These are phyloP conservation scores for Carnegiea gigantea DNA, from an alignment of 179 eudicot genomes.

Conservation along the genomic window DNA sequence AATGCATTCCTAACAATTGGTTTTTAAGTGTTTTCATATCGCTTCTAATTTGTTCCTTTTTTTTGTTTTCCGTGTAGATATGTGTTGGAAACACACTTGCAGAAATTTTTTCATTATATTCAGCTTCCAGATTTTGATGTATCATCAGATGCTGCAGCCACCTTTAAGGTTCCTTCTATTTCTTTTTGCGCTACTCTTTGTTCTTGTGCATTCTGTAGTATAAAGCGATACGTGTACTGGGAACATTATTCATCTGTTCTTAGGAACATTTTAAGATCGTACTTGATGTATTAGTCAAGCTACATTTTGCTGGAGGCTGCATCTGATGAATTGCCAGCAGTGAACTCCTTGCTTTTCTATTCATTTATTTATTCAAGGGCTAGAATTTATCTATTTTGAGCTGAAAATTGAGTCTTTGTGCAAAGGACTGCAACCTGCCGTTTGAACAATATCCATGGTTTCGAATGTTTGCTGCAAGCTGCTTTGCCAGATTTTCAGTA, in stretches of 20 bases:
- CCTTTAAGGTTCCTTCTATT: slow-evolving; percentile 53
- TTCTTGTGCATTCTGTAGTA: neutral
- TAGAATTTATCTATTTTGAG: too few relatives aligned
- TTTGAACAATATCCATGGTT: too few relatives aligned
- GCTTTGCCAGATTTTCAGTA: too few relatives aligned
- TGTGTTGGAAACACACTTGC: slow-evolving; percentile 55
- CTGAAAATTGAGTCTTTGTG: too few relatives aligned
- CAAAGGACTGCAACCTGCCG: too few relatives aligned
- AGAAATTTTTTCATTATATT: slow-evolving; percentile 61
- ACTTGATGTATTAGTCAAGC: neutral
- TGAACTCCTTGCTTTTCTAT: too few relatives aligned
- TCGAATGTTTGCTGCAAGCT: too few relatives aligned
- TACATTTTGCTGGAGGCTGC: neutral
- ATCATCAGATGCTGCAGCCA: slow-evolving; percentile 72
- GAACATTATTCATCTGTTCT: neutral
- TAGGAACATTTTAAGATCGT: neutral
- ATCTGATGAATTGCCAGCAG: too few relatives aligned
- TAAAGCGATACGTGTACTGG: neutral
- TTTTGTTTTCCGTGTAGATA: slow-evolving; percentile 35
- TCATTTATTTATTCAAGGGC: too few relatives aligned
- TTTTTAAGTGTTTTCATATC: neutral
- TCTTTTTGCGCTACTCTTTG: neutral
- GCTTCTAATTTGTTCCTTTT: neutral
- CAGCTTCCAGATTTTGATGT: slow-evolving; percentile 67
- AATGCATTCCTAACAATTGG: neutral